phyloP scores from a whole-genome alignment of 805 yeast species.

The Ogataea wickerhamii region DNA sequence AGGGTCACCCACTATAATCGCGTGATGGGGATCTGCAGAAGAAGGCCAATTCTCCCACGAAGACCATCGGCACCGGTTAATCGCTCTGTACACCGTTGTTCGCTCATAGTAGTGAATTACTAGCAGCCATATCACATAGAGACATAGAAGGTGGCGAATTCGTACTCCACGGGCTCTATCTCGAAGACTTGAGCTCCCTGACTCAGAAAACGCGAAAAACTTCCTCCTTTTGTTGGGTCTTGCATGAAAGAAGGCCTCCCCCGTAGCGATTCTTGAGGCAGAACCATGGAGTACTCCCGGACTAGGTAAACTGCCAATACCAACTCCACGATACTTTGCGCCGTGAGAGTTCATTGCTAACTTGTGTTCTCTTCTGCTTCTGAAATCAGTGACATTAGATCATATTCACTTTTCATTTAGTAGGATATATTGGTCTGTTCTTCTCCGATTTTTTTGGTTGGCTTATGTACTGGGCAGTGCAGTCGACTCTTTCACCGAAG shows the following conservation, averaged over 20 bases:
- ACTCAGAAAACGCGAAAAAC: not conserved
- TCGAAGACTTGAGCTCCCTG: not conserved
- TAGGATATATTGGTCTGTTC: no score
- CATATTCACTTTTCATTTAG: no score
- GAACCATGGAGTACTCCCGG: not conserved
- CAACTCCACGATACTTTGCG: conserved; percentile 16
- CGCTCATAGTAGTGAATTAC: conserved; percentile 54
- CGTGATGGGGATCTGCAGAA: conserved; percentile 23
- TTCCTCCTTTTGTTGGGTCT: not conserved
- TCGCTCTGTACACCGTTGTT: conserved; percentile 41
- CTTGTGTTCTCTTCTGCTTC: no score
- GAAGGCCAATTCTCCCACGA: conserved; percentile 60
- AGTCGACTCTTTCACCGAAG: no score
- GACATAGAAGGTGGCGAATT: conserved; percentile 22
- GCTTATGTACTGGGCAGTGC: no score
- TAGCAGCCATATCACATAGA: conserved; percentile 39
- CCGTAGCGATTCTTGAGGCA: not conserved
- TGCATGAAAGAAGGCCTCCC: not conserved
- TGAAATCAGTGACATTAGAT: no score
- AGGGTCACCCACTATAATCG: conserved; percentile 79
- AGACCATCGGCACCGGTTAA: conserved; percentile 57
- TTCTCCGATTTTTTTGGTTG: no score
- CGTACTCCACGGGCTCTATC: conserved; percentile 4
- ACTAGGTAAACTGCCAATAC: conserved; percentile 8
- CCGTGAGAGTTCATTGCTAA: conserved; percentile 2